Evolutionary conservation across 2,329 filamentous ascomycete genomes (phyloP).

Genomic region (Ophiostoma australiae): DNA sequence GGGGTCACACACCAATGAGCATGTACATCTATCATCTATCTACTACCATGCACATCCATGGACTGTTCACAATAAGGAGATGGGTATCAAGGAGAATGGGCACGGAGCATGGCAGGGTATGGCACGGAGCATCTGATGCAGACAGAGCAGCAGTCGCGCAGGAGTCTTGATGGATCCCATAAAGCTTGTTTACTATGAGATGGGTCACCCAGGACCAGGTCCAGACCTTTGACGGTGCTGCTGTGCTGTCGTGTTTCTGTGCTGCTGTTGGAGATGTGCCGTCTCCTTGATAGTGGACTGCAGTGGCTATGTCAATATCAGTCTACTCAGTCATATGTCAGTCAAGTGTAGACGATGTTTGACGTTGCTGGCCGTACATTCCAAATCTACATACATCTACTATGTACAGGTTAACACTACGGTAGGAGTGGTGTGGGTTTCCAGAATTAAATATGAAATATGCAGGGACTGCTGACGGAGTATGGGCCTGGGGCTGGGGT

Average conservation of each 20-base stretch:
- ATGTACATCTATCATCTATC: background rate
- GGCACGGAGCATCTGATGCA: slow-evolving; percentile 4
- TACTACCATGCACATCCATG: background rate
- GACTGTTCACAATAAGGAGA: background rate
- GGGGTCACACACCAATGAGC: background rate
- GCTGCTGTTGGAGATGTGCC: background rate
- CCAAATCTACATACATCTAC: background rate
- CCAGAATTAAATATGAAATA: background rate
- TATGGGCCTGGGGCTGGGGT: background rate
- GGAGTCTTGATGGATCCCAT: slow-evolving; percentile 4
- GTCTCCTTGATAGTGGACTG: background rate
- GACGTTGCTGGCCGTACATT: background rate
- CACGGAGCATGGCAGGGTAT: background rate
- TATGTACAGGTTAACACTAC: background rate
- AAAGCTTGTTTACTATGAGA: slow-evolving; percentile 5
- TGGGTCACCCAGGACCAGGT: background rate
- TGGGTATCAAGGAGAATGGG: background rate
- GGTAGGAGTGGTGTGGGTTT: background rate
- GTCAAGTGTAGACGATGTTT: slow-evolving; percentile 3
- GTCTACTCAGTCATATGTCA: background rate
- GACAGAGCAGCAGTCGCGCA: background rate
- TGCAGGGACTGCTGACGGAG: background rate
- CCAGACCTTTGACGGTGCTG: background rate
- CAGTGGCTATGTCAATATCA: background rate
- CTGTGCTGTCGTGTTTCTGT: background rate